Evolutionary conservation across 2,329 filamentous ascomycete species (phyloP).

Genomic region (Colletotrichum navitas): DNA sequence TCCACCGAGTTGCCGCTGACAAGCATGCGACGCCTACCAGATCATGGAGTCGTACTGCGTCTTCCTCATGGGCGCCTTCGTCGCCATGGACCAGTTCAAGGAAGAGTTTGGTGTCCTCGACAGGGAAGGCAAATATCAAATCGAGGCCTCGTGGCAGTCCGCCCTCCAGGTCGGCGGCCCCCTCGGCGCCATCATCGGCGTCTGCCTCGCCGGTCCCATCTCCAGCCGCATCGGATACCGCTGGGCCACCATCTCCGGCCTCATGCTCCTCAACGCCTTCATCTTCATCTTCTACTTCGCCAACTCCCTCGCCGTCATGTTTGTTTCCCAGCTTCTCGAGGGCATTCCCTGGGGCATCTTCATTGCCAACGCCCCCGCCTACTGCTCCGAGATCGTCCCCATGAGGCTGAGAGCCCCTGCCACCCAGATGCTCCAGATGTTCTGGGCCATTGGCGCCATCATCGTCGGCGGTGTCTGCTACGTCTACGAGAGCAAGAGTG

Average conservation of each 20-base stretch:
- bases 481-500: conserved; percentile 57
- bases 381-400: conserved; percentile 72
- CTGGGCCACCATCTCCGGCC: conserved; percentile 66
- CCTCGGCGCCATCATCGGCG: conserved; percentile 70
- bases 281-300: conserved; percentile 67
- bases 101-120: conserved; percentile 59
- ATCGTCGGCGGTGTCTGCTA: conserved; percentile 71
- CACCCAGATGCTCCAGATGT: conserved; percentile 75
- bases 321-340: conserved; percentile 69
- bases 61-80: conserved; percentile 71
- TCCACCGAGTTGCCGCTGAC: conserved; percentile 39
- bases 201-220: conserved; percentile 70
- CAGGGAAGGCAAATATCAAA: conserved; percentile 33
- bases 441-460: conserved; percentile 73
- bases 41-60: conserved; percentile 76
- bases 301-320: conserved; percentile 57
- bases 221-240: conserved; percentile 71
- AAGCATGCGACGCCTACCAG: conserved; percentile 50
- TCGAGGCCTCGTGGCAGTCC: conserved; percentile 68
- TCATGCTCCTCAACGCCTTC: conserved; percentile 69
- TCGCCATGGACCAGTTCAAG: conserved; percentile 63
- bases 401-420: conserved; percentile 67
- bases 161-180: conserved; percentile 68
- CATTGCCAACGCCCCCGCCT: conserved; percentile 74
- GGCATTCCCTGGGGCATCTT: conserved; percentile 76